Base-by-base conservation (phyloP, 2,329 filamentous ascomycete genomes). In the Calonectria naviculata region DNA sequence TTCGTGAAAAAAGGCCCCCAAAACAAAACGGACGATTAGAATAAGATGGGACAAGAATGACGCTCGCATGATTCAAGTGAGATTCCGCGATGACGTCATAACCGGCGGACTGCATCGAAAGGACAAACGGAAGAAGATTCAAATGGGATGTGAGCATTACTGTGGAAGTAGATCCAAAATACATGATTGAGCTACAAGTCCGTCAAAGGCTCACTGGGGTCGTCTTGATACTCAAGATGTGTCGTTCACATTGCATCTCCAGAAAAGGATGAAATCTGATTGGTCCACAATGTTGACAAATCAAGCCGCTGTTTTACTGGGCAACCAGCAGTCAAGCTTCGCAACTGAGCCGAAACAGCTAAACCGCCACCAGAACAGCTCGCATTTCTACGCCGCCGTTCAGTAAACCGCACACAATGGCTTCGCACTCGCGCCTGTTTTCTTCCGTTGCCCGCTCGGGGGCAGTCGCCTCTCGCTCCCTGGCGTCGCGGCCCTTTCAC, bases 401-500 rank as follows among this genome's bases (percentile, higher is more conserved):
- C 47, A 46, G 26, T 9, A 38, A 34, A n/a, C 21, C 49, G 70
- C n/a, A 56, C 61, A 73, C 15, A 54, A 79, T 79, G 77, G n/a
- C 70, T 3, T 72, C 75, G 9, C 49, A 68, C 17, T 65, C 73
- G 9, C 75, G 75, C 21, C 21, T 79, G 4, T 17, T 70, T n/a
- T 67, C 61, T 1, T 76, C 74, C 61, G 63, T 74, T 60, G 68
- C 72, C 34, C 77, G 78, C 21, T 71, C 73, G 13, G 67, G 71
- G 10, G 56, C 64, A 7, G 26, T 65, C 24, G 67, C 64, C 19
- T 66, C 72, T 28, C 70, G 77, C 10, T 54, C 71, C 29, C 56
- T 73, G 21, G 60, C 56, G 38, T 64, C 73, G 2, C 75, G 80
- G 52, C 70, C 61, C 6, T 84, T 84, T 70, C 81, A 82, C 74